Conservation (phyloP, 495 filamentous ascomycete genomes). For the Xylaria venustula region DNA sequence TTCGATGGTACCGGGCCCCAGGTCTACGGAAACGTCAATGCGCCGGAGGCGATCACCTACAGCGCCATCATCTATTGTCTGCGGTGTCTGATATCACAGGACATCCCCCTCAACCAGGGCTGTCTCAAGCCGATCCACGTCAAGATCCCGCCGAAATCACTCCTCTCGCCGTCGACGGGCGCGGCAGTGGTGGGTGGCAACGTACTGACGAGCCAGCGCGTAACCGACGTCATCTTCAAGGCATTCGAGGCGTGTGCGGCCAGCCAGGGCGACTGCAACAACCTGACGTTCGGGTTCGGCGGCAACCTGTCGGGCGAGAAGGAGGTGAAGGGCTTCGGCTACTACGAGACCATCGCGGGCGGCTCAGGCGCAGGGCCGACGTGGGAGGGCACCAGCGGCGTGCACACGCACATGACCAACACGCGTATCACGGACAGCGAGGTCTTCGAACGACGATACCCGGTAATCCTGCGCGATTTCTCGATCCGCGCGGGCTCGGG, state of each 20-base stretch:
- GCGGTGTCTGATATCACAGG: conserved; percentile 85
- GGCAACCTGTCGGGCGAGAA: conserved; percentile 65
- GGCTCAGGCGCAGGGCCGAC: conserved; percentile 82
- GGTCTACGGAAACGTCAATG: conserved; percentile 94
- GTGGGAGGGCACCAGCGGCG: conserved; percentile 87
- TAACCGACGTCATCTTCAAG: conserved; percentile 91
- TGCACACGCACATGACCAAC: conserved; percentile 99
- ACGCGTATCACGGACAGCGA: conserved; percentile 95
- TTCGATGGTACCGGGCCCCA: conserved; percentile 89
- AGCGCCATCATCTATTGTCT: conserved; percentile 96
- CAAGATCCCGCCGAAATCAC: conserved; percentile 75
- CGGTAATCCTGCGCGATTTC: conserved; percentile 82
- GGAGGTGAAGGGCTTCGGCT: conserved; percentile 78
- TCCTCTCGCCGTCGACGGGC: conserved; percentile 81
- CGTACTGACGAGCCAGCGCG: conserved; percentile 84
- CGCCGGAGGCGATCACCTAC: conserved; percentile 90
- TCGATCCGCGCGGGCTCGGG: conserved; percentile 66
- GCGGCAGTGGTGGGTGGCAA: conserved; percentile 96
- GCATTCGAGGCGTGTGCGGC: conserved; percentile 90
- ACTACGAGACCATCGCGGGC: conserved; percentile 97
- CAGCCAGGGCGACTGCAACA: conserved; percentile 91
- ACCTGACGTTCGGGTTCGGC: conserved; percentile 81
- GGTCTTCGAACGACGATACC: conserved; percentile 93
- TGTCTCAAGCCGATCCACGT: conserved; percentile 87
- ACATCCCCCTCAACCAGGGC: conserved; percentile 96